phyloP scores from a whole-genome alignment of 306 rosid species.

The Trifolium fragiferum region DNA sequence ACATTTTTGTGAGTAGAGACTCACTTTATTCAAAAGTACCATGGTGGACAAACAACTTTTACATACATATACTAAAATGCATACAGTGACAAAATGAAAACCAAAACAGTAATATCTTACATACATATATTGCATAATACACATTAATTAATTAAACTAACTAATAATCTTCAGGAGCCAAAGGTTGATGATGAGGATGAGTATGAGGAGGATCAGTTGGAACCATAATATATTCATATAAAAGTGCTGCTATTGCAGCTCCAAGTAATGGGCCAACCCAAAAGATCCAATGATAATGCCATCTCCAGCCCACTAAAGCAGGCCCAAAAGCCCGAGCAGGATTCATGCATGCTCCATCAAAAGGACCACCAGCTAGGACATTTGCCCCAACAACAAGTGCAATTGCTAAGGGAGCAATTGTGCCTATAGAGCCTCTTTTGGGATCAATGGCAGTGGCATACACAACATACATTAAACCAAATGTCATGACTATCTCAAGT shows the following conservation, averaged over 20 bases:
- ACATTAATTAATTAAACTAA: neutral
- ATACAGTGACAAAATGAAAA: neutral
- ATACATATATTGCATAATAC: neutral
- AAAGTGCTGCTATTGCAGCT: conserved; percentile 75
- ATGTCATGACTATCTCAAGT: conserved; percentile 76
- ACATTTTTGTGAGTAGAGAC: no score
- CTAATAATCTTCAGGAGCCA: conserved; percentile 84
- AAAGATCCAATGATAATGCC: conserved; percentile 87
- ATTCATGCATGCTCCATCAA: conserved; percentile 89
- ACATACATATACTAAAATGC: neutral
- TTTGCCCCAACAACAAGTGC: conserved; percentile 81
- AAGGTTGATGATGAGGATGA: conserved; percentile 61
- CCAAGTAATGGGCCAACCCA: conserved; percentile 93
- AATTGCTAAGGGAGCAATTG: conserved; percentile 76
- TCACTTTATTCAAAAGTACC: neutral
- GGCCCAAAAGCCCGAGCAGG: conserved; percentile 97
- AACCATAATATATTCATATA: conserved; percentile 74
- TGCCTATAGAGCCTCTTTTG: conserved; percentile 67
- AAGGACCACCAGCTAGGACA: conserved; percentile 71
- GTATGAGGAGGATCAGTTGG: conserved; percentile 66
- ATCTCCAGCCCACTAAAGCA: conserved; percentile 84
- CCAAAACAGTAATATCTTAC: neutral
- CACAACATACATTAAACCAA: conserved; percentile 70
- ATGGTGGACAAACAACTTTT: neutral
- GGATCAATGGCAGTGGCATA: conserved; percentile 95